Evolutionary conservation across 2,329 filamentous ascomycete species (phyloP).

Genomic region (Monascus ruber): DNA sequence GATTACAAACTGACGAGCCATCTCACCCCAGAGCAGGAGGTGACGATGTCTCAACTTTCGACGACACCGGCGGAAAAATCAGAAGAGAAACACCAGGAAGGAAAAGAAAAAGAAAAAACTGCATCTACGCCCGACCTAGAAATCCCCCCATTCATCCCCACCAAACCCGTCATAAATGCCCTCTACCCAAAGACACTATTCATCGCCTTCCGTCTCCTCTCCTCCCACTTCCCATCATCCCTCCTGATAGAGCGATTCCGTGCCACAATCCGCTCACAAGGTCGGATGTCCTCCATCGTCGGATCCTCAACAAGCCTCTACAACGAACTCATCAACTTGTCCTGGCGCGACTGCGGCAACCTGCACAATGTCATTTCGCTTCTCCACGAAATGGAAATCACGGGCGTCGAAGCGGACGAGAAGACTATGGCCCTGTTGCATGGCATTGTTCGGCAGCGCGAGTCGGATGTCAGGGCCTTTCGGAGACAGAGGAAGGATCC

Average conservation of each 20-base stretch:
- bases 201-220: constrained; percentile 29
- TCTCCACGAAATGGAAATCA: constrained; percentile 34
- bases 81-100: neutral
- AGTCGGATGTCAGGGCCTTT: constrained; percentile 10
- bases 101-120: neutral
- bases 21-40: constrained; percentile 1
- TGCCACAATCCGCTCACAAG: constrained; percentile 28
- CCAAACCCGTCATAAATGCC: constrained; percentile 19
- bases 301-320: constrained; percentile 31
- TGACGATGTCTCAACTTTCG: neutral
- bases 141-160: constrained; percentile 21
- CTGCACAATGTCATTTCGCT: constrained; percentile 28
- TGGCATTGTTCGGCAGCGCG: constrained; percentile 16
- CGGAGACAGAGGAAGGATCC: constrained; percentile 4
- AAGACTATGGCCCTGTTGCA: constrained; percentile 22
- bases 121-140: constrained; percentile 7
- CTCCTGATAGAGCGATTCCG: constrained; percentile 29
- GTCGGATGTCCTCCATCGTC: constrained; percentile 31
- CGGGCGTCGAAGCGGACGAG: constrained; percentile 26
- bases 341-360: constrained; percentile 32
- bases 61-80: neutral
- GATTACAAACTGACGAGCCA: neutral
- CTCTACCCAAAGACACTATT: constrained; percentile 33
- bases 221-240: constrained; percentile 29
- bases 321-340: constrained; percentile 33